Conservation (phyloP, 2,329 filamentous ascomycete genomes). For the Fusarium beomiforme region DNA sequence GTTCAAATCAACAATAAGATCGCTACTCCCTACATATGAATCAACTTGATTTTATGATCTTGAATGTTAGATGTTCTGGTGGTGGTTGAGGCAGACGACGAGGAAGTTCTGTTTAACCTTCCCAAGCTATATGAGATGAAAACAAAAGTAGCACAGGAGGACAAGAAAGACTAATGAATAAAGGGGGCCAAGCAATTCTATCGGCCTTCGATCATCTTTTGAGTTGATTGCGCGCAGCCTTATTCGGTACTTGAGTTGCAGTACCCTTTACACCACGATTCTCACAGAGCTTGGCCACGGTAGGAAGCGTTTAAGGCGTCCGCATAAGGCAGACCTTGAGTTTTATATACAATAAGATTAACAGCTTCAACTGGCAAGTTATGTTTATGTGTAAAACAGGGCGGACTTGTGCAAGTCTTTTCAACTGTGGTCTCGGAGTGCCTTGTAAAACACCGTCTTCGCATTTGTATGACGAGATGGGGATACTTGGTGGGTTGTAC, state of each 20-base stretch:
- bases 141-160: neutral
- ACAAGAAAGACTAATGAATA: constrained; percentile 2
- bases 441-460: neutral
- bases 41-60: neutral
- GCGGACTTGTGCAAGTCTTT: constrained; percentile 29
- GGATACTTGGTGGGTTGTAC: neutral
- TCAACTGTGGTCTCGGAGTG: neutral
- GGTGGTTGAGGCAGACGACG: neutral
- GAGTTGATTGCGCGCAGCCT: constrained; percentile 17
- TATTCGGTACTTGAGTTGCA: constrained; percentile 13
- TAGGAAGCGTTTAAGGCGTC: constrained; percentile 8
- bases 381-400: constrained; percentile 2
- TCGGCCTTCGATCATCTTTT: neutral
- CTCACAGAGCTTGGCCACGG: constrained; percentile 25
- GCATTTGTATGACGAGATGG: neutral
- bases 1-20: neutral
- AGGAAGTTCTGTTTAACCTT: constrained; percentile 36
- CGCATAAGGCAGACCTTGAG: constrained; percentile 16
- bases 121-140: neutral
- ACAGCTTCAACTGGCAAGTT: neutral
- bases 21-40: neutral
- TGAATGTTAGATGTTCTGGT: neutral
- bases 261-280: neutral
- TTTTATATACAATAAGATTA: neutral
- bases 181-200: neutral